phyloP scores from a whole-genome alignment of 164 flowering plant species.

The Vitis vinifera region ASM3070453v1 NC_081810.1:17283001-17283500 shows the following conservation, averaged over 20 bases:
- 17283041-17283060: no score
- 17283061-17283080: no score
- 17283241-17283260: constrained; percentile 16
- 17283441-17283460: constrained; percentile 1
- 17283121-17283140: not conserved
- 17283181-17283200: not conserved
- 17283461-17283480: constrained; percentile 5
- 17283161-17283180: constrained; percentile 3
- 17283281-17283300: constrained; percentile 15
- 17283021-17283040: no score
- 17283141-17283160: constrained; percentile 9
- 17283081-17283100: no score
- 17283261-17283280: constrained; percentile 8
- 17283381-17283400: constrained; percentile 23
- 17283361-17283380: not conserved
- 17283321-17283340: constrained; percentile 5
- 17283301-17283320: constrained; percentile 8
- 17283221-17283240: constrained; percentile 21
- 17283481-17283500: constrained; percentile 12
- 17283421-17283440: constrained; percentile 12
- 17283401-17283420: constrained; percentile 15
- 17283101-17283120: no score
- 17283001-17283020: no score
- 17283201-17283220: constrained; percentile 10
- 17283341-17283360: not conserved